Conservation (phyloP, 495 filamentous ascomycete species). For the Talaromyces ruber region DNA sequence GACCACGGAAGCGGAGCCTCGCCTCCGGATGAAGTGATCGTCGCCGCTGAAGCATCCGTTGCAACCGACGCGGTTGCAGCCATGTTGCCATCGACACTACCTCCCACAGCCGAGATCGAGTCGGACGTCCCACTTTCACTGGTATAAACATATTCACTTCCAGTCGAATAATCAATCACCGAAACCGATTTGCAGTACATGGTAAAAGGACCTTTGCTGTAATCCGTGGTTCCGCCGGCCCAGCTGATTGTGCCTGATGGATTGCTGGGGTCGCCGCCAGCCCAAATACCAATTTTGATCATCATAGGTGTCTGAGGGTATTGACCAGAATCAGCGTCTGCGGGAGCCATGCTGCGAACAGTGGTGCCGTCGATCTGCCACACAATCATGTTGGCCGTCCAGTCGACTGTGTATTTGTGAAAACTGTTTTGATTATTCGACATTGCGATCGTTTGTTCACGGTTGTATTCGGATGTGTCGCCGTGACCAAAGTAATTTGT, state of each 20-base stretch:
- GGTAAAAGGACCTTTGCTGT: conserved; percentile 67
- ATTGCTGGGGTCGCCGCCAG: conserved; percentile 66
- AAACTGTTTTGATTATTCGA: conserved; percentile 44
- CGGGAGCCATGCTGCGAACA: conserved; percentile 59
- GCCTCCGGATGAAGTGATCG: conserved; percentile 45
- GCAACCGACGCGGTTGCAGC: conserved; percentile 16
- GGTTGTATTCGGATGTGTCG: conserved; percentile 54
- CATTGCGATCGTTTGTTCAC: conserved; percentile 49
- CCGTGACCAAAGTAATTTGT: conserved; percentile 90
- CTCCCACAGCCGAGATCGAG: conserved; percentile 71
- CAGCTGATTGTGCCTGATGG: conserved; percentile 64
- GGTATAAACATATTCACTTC: conserved; percentile 69
- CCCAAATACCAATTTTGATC: conserved; percentile 78
- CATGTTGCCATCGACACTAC: conserved; percentile 50
- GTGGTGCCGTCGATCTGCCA: conserved; percentile 65
- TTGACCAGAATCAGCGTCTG: conserved; percentile 53
- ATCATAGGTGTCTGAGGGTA: conserved; percentile 87
- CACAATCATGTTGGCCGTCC: conserved; percentile 62
- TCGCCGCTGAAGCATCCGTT: conserved; percentile 36
- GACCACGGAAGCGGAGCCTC: conserved; percentile 52
- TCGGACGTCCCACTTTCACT: conserved; percentile 69
- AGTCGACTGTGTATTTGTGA: conserved; percentile 79
- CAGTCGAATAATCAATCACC: conserved; percentile 86
- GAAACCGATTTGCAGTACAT: conserved; percentile 75
- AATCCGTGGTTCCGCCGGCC: conserved; percentile 78